Evolutionary conservation across 225 moss, liverwort and hornwort species (phyloP).

Genomic region (Bryoerythrophyllum caledonicum): DNA sequence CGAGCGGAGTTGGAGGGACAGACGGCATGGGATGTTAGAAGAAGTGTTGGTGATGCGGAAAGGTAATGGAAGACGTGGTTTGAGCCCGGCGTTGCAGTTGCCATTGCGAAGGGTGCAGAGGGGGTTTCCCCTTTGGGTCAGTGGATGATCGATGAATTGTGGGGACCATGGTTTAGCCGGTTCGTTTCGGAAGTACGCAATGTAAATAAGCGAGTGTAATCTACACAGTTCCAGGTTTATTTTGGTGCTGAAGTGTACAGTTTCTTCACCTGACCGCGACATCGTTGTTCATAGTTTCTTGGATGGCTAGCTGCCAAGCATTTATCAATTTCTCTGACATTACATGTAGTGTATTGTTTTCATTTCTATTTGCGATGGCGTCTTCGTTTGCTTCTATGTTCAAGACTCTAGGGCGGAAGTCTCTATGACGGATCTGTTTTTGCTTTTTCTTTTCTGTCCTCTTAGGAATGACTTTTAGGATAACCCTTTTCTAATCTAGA

Average conservation of each 20-base stretch:
- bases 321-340: too few relatives aligned
- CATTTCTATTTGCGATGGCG: too few relatives aligned
- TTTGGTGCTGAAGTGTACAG: slow-evolving; percentile 26
- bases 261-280: background rate
- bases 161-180: slow-evolving; percentile 28
- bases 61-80: slow-evolving; percentile 35
- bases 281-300: too few relatives aligned
- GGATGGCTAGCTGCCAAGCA: too few relatives aligned
- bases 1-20: slow-evolving; percentile 27
- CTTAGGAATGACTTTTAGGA: too few relatives aligned
- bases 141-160: slow-evolving; percentile 32
- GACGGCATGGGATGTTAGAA: slow-evolving; percentile 25
- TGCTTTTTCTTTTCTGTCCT: too few relatives aligned
- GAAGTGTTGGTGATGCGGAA: slow-evolving; percentile 35
- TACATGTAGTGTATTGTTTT: too few relatives aligned
- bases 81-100: slow-evolving; percentile 31
- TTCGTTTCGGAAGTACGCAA: slow-evolving; percentile 25
- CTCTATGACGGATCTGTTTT: too few relatives aligned
- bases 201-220: slow-evolving; percentile 56
- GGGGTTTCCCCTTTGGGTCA: slow-evolving; percentile 27
- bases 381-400: too few relatives aligned
- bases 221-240: slow-evolving; percentile 33
- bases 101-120: slow-evolving; percentile 9
- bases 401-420: too few relatives aligned
- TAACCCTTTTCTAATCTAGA: too few relatives aligned